Conservation (phyloP, 2,329 filamentous ascomycete genomes). For the Alternaria postmessia region DNA sequence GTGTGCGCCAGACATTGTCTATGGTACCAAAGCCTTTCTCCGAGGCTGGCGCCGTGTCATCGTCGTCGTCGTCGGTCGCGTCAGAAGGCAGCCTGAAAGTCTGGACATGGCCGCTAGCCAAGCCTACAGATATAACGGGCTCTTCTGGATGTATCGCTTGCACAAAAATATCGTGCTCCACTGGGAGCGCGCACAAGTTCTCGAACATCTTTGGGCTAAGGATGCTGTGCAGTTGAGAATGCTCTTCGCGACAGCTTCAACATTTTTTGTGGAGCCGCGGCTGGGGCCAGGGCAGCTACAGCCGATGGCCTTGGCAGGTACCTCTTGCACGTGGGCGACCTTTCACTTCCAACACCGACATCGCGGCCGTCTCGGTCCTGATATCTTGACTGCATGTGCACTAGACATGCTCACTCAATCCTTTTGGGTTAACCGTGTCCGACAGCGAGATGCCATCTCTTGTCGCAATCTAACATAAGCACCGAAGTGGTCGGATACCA, state of each 20-base stretch:
- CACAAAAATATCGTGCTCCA: conserved; percentile 85
- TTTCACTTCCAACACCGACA: neutral
- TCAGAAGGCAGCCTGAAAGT: conserved; percentile 76
- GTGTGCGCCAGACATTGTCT: conserved; percentile 84
- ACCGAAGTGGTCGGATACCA: neutral
- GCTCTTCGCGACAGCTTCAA: conserved; percentile 22
- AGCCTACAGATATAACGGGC: conserved; percentile 84
- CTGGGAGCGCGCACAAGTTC: conserved; percentile 87
- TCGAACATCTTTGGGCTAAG: conserved; percentile 73
- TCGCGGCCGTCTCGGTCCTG: neutral
- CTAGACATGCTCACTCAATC: neutral
- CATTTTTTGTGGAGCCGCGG: conserved; percentile 36
- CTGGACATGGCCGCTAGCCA: conserved; percentile 85
- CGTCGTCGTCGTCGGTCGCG: conserved; percentile 56
- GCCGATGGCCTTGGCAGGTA: conserved; percentile 30
- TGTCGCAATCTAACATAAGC: neutral
- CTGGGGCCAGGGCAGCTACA: conserved; percentile 20
- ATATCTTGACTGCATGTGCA: neutral
- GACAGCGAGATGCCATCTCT: neutral
- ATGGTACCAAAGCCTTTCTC: conserved; percentile 76
- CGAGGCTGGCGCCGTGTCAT: conserved; percentile 60
- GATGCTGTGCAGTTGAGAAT: conserved; percentile 8
- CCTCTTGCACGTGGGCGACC: neutral
- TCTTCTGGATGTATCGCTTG: conserved; percentile 86
- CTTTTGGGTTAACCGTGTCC: neutral